A percentile compares a stretch with the other conserved stretches of the same genome.
These are phyloP conservation scores for Tetrapisispora arboricola DNA, from an alignment of 805 yeast genomes.

Conservation along the genomic window DNA sequence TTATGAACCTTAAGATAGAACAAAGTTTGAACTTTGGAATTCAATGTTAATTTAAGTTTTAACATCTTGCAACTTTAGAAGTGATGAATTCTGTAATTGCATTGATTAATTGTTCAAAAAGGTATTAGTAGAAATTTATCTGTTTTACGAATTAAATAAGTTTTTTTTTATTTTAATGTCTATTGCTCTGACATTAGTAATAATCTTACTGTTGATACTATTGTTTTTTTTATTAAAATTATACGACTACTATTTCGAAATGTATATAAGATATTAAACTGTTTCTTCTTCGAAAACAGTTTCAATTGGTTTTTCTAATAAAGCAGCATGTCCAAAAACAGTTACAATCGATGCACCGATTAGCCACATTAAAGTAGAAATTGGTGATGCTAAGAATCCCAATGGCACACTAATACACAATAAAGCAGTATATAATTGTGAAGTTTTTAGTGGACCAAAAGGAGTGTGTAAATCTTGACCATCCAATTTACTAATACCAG, in stretches of 20 bases:
- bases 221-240: neutral
- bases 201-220: neutral
- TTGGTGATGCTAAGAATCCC: conserved; percentile 80
- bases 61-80: too few species aligned
- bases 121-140: too few species aligned
- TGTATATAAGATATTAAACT: conserved; percentile 12
- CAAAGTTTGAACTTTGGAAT: too few species aligned
- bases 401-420: conserved; percentile 68
- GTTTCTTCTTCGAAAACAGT: conserved; percentile 80
- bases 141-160: too few species aligned
- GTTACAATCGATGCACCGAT: conserved; percentile 73
- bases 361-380: conserved; percentile 85
- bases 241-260: neutral
- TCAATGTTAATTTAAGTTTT: too few species aligned
- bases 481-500: conserved; percentile 64
- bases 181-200: too few species aligned
- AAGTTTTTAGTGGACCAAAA: conserved; percentile 58
- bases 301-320: conserved; percentile 93
- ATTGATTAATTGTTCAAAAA: too few species aligned
- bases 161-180: neutral
- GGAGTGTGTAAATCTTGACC: conserved; percentile 80
- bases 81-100: too few species aligned
- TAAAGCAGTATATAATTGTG: conserved; percentile 77
- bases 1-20: too few species aligned
- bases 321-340: conserved; percentile 76